These are phyloP conservation scores for Tephrocybe sp. DNA, from an alignment of 768 basidiomycete species.

Conservation along the genomic window DNA sequence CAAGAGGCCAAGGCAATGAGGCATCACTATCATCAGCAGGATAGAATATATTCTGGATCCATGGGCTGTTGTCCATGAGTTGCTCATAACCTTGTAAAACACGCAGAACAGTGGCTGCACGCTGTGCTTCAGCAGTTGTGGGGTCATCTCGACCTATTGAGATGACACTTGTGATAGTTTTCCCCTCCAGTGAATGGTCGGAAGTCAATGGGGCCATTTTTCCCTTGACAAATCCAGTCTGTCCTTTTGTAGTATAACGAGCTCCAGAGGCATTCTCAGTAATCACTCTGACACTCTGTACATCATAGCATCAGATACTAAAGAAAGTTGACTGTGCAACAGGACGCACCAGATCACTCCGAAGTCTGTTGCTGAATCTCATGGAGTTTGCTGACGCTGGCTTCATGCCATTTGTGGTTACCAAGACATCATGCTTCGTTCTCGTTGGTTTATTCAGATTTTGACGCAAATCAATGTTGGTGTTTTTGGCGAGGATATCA, in stretches of 20 bases:
- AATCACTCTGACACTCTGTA: conserved; percentile 7
- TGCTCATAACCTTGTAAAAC: conserved; percentile 41
- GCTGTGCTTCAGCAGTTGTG: conserved; percentile 57
- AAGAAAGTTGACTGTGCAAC: background rate
- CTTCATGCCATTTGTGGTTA: conserved; percentile 22
- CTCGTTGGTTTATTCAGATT: conserved; percentile 46
- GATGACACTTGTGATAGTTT: conserved; percentile 37
- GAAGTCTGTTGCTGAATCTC: conserved; percentile 36
- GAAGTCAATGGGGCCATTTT: conserved; percentile 27
- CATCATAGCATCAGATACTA: conserved; percentile 14
- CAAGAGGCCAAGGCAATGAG: conserved; percentile 38
- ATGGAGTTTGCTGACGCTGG: conserved; percentile 30
- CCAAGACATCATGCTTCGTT: conserved; percentile 42
- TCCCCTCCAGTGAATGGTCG: conserved; percentile 21
- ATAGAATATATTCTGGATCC: conserved; percentile 53
- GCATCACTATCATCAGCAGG: conserved; percentile 22
- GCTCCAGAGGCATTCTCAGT: conserved; percentile 21
- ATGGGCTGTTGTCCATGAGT: conserved; percentile 40
- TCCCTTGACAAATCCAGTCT: conserved; percentile 43
- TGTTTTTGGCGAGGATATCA: conserved; percentile 43
- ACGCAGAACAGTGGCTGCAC: conserved; percentile 38
- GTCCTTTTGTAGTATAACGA: conserved; percentile 41
- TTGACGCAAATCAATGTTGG: conserved; percentile 44
- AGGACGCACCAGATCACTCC: conserved; percentile 36
- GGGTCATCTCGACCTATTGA: conserved; percentile 56